Conservation (phyloP, 352 stramenopile species). For the Pythium sp. region DNA sequence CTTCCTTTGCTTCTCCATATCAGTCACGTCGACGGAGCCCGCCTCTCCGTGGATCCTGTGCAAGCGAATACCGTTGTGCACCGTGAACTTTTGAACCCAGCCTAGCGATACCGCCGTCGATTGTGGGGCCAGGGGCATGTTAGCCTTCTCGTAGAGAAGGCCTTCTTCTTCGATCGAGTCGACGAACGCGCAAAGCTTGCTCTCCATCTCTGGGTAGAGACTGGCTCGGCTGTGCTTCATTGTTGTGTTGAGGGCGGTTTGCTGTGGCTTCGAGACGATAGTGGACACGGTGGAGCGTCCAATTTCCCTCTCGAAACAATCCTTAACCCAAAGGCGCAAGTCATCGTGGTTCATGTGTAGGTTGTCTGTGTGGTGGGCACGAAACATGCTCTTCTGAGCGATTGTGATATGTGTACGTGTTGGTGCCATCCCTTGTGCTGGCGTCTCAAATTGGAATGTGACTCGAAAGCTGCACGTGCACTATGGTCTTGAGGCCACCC, state of each 20-base stretch:
- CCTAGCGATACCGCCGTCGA: neutral
- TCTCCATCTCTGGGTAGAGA: neutral
- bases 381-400: constrained; percentile 2
- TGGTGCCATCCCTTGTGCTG: neutral
- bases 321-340: neutral
- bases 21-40: neutral
- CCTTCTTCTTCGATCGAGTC: neutral
- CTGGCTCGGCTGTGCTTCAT: too few species aligned
- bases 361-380: neutral
- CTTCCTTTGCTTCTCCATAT: too few species aligned
- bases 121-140: neutral
- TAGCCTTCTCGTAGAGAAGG: neutral
- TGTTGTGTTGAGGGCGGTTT: too few species aligned
- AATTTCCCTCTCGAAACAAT: neutral
- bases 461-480: neutral
- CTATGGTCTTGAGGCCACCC: neutral
- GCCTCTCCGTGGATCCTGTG: neutral
- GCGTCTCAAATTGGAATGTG: constrained; percentile 2
- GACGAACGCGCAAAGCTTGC: neutral
- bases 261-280: neutral
- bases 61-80: neutral
- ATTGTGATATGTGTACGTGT: neutral
- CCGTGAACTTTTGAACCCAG: constrained; percentile 1
- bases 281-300: neutral
- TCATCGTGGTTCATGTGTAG: constrained; percentile 3